Evolutionary conservation across 176 grass and related monocot species (phyloP).

Genomic region (Ananas comosus): DNA sequence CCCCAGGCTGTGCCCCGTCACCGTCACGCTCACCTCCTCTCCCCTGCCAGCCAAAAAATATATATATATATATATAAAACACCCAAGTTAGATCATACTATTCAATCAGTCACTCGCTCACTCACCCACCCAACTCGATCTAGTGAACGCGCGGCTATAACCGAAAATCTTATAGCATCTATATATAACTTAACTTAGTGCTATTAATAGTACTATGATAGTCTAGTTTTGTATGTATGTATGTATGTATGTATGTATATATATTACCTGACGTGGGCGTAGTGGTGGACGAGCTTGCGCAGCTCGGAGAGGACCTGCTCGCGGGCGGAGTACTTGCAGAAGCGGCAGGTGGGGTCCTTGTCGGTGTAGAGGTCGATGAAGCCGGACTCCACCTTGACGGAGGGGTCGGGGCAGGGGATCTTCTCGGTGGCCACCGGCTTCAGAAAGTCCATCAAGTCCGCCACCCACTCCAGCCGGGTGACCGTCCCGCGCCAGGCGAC

Average conservation of each 20-base stretch:
- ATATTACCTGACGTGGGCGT: constrained; percentile 4
- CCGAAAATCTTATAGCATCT: too few species aligned
- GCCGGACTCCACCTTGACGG: constrained; percentile 62
- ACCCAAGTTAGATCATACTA: too few species aligned
- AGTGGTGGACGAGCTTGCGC: constrained; percentile 32
- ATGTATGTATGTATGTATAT: too few species aligned
- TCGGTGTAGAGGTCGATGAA: constrained; percentile 75
- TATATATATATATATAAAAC: too few species aligned
- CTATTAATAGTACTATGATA: too few species aligned
- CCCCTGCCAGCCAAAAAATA: too few species aligned
- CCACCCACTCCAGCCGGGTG: constrained; percentile 76
- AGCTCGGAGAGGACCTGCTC: constrained; percentile 80
- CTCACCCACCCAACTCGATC: too few species aligned
- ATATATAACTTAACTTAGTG: too few species aligned
- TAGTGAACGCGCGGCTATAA: too few species aligned
- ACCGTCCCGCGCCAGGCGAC: constrained; percentile 85
- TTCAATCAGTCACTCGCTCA: too few species aligned
- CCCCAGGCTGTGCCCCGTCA: constrained; percentile 82
- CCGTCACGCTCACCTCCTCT: constrained; percentile 64
- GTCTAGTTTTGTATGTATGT: too few species aligned
- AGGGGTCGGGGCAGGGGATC: constrained; percentile 59
- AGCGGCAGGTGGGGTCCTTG: constrained; percentile 66
- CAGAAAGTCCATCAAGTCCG: constrained; percentile 76
- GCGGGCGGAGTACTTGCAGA: constrained; percentile 82
- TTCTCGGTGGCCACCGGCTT: constrained; percentile 39